Base-by-base conservation (phyloP, 352 stramenopile genomes). In the Phytopythium oedochilum region DNA sequence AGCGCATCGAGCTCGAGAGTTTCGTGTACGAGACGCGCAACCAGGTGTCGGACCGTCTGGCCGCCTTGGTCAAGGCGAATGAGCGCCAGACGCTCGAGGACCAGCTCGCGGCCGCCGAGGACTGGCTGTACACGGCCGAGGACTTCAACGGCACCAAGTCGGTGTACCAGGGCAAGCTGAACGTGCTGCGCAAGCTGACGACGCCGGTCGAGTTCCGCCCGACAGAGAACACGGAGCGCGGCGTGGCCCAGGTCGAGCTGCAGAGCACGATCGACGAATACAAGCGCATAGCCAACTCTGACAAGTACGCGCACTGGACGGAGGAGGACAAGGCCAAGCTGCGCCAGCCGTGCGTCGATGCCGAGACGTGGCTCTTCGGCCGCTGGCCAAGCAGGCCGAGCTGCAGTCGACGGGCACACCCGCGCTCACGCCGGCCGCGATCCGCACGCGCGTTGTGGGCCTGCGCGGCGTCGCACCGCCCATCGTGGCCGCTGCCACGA, bases 21-120 rank as follows among this genome's bases (percentile, higher is more conserved):
- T 99, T 99, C 71, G 97, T 99, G 67, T 99, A 99, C 78, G 88
- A 96, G 68, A 98, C 99, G 96, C 92, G 97, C 51, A 97, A 99
- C 83, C 96, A 98, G 59, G 69, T 98, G 55, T 73, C 73, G 60
- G 86, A 92, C 59, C 77, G 79, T 53, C 79, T 97, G 31, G 68
- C 80, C 23, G 72, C 75, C 23, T 98, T 96, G 68, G 89, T 93
- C 54, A 95, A 92, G 23, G 64, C 89, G n/a, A 71, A 79, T 43
- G 96, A 98, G 73, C 93, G 92, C 67, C 60, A 60, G 40, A 78
- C 69, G 23, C 92, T 99, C 44, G 81, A 96, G 43, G 69, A 84
- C 12, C 79, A 96, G 63, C 78, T 99, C 20, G 79, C 92, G 40
- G 86, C 85, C n/a, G 86, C 78, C 34, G 96, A 99, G 70, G 96